Evolutionary conservation across 2,329 filamentous ascomycete genomes (phyloP), one percentile per base, ranked within the genome.

Genomic region (Nothopassalora personata): DNA sequence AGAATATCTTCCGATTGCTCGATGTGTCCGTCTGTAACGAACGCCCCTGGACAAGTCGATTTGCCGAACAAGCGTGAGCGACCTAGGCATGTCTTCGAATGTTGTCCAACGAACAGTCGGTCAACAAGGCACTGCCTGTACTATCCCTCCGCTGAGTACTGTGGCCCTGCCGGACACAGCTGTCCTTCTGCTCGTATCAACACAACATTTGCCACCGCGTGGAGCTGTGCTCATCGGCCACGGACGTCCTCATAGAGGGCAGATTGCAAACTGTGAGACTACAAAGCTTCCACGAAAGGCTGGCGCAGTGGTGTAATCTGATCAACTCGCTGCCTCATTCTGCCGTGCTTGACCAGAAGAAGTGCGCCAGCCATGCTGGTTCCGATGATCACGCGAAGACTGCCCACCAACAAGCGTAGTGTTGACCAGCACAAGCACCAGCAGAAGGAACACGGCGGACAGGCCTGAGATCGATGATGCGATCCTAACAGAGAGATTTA

Each of bases 371-470:
- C 11, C 46, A 13, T 49, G 8, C 11, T 13, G 18, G 8, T 49
- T 23, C 52, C 52, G 52, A 54, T 27, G 39, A 45, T 31, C n/a
- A 5, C 13, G 39, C 52, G 52, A 54, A 54, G 52, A 46, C 15
- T 39, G n/a, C 18, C 52, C 52, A 49, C 46, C 3, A 23, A 23
- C 3, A 23, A 23, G 23, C 23, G 23, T 23, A 23, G 23, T 23
- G 3, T 1, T 23, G 23, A 34, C 31, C 31, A 34, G 31, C 31
- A 43, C 13, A 8, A 7, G n/a, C 13, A 43, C 39, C 13, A 43
- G 13, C 39, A 18, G 15, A 7, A n/a, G 39, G 39, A 43, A 43
- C 18, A 49, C 13, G 18, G 23, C 28, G 28, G 46, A 27, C 10
- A 49, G 15, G 49, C 49, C 49, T 51, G 28, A 34, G 49, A 30